phyloP scores from a whole-genome alignment of 2,329 filamentous ascomycete species.

The Samsoniella hepiali region DNA sequence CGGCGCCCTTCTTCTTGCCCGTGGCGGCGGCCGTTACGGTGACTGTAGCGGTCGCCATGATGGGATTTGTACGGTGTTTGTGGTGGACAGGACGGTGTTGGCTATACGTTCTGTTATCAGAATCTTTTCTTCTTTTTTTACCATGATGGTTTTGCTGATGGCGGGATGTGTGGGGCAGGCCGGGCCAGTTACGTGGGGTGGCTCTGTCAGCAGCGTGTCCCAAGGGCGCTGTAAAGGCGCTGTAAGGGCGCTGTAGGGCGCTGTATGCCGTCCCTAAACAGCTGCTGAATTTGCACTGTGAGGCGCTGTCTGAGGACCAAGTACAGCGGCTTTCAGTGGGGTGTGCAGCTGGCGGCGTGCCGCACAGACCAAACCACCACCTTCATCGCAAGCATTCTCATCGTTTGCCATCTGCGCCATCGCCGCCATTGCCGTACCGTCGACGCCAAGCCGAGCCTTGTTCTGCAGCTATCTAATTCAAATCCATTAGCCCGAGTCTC shows the following conservation, averaged over 20 bases:
- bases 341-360: no score
- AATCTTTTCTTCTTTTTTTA: conserved; percentile 14
- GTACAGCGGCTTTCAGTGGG: no score
- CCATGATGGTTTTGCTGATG: background rate
- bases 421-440: no score
- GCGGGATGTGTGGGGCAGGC: conserved; percentile 8
- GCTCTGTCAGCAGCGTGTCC: background rate
- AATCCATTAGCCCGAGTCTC: no score
- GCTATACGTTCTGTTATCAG: background rate
- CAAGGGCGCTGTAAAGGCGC: background rate
- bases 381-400: no score
- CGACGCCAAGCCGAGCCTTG: no score
- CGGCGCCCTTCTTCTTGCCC: conserved; percentile 65
- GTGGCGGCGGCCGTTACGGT: conserved; percentile 60
- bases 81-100: background rate
- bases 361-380: no score
- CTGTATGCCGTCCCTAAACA: no score
- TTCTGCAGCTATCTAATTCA: no score
- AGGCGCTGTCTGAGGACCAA: no score
- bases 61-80: background rate
- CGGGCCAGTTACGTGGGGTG: conserved; percentile 7
- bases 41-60: conserved; percentile 50
- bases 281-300: no score
- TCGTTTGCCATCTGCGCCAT: no score
- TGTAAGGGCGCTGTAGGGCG: background rate